Evolutionary conservation across 495 filamentous ascomycete genomes (phyloP).

Genomic region (Penicillium desertorum): DNA sequence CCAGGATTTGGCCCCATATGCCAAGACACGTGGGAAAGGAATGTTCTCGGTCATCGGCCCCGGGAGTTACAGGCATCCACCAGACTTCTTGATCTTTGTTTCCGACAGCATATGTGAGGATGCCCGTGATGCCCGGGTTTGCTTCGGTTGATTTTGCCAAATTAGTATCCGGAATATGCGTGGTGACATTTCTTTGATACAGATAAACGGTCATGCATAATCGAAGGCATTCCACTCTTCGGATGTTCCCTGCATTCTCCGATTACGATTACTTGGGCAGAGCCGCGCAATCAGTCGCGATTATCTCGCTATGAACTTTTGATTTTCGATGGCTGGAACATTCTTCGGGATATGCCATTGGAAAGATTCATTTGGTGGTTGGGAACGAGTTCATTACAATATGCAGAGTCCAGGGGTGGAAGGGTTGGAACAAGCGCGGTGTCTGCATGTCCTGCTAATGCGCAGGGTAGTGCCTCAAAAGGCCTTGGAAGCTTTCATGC

Average conservation of each 20-base stretch:
- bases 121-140: neutral
- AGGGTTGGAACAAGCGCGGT: neutral
- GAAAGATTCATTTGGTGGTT: neutral
- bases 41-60: neutral
- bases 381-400: neutral
- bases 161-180: neutral
- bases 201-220: constrained; percentile 6
- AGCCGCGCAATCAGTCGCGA: constrained; percentile 17
- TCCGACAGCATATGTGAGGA: neutral
- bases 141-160: neutral
- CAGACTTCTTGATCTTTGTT: neutral
- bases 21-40: constrained; percentile 1
- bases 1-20: neutral
- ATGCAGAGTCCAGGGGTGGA: neutral
- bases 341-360: neutral
- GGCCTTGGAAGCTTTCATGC: neutral
- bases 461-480: neutral
- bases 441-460: neutral
- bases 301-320: neutral
- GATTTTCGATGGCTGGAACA: neutral
- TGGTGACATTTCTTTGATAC: neutral
- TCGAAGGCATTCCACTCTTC: constrained; percentile 9
- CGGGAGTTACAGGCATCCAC: neutral
- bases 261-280: constrained; percentile 13
- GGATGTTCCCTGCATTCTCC: constrained; percentile 15